Evolutionary conservation across 371 early-diverging fungal species (phyloP), one percentile per base, ranked within the genome.

Genomic region (Funneliformis caledonium): DNA sequence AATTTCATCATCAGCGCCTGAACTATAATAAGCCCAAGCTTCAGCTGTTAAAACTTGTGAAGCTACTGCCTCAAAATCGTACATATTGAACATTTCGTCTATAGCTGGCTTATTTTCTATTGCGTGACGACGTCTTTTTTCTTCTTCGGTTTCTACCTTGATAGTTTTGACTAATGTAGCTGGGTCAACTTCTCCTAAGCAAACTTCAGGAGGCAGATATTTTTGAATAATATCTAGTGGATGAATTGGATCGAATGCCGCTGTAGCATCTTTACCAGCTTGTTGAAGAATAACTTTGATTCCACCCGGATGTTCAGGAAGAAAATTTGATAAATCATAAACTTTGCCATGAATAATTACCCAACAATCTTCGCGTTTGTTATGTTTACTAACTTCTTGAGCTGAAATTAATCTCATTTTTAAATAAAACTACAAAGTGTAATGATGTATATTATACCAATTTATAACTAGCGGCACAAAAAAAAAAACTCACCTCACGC

Each of bases 21-120:
- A 92, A 68, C 89, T 88, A 84, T 94, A 97, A 84, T 96, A 97
- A 45, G 92, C 94, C 96, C 96, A 96, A 2, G 95, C 95, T 78
- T 92, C 91, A 19, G 88, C 83, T 56, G 82, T 86, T 67, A 94
- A 82, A 1, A 89, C 85, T 59, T 82, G 83, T 72, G 86, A 84
- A 14, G 95, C 95, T 10, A 93, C 88, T 12, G 88, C 88, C 81
- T 95, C 95, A 85, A 95, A 94, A 82, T 95, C 95, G 84, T 88
- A 92, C 16, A 88, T 37, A 78, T 93, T 94, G 48, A 93, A 87
- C 86, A 94, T 89, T 77, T 89, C 88, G 26, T 82, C 81, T 31
- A 95, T 81, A 62, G 83, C 81, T 59, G 95, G 95, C 81, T 87
- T 88, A 9, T 85, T 85, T 62, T 87, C 85, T 60, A 83, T 84